A percentile compares a stretch with the other conserved stretches of the same genome.
These are phyloP conservation scores for Acanthamoeba quina DNA, from an alignment of 208 protist genomes.

Conservation along the genomic window DNA sequence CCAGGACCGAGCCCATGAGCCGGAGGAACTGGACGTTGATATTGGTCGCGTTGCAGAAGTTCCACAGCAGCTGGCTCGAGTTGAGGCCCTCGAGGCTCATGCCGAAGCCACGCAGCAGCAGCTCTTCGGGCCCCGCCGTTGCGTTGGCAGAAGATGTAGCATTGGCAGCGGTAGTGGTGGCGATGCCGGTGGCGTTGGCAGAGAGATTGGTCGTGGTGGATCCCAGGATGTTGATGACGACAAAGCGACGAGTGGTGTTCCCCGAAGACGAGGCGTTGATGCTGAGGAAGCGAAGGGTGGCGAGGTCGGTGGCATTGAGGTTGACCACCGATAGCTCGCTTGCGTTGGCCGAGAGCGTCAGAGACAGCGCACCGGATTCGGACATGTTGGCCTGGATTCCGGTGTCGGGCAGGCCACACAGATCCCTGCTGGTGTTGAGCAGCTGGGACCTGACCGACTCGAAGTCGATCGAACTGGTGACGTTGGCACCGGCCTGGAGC, in stretches of 20 bases:
- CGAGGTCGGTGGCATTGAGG: neutral
- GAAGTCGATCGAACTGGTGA: neutral
- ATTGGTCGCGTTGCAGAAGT: constrained; percentile 47
- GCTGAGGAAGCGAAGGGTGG: neutral
- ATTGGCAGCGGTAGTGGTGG: too few relatives aligned
- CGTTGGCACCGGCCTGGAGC: neutral
- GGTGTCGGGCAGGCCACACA: neutral
- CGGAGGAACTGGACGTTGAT: neutral
- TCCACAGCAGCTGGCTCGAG: constrained; percentile 26
- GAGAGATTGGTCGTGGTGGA: neutral
- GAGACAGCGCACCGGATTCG: neutral
- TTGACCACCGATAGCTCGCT: neutral
- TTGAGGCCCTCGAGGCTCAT: neutral
- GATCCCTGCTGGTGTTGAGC: neutral
- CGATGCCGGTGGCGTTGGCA: neutral
- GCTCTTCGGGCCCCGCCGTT: neutral
- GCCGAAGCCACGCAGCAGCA: neutral
- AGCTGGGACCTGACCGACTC: neutral
- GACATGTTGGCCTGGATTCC: neutral
- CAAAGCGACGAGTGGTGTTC: neutral
- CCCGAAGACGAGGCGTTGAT: neutral
- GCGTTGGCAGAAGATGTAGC: neutral
- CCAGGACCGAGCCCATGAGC: neutral
- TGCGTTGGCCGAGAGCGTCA: neutral
- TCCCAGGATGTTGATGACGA: neutral